Evolutionary conservation across 306 rosid species (phyloP).

Genomic region (Oxytropis ochrocephala): DNA sequence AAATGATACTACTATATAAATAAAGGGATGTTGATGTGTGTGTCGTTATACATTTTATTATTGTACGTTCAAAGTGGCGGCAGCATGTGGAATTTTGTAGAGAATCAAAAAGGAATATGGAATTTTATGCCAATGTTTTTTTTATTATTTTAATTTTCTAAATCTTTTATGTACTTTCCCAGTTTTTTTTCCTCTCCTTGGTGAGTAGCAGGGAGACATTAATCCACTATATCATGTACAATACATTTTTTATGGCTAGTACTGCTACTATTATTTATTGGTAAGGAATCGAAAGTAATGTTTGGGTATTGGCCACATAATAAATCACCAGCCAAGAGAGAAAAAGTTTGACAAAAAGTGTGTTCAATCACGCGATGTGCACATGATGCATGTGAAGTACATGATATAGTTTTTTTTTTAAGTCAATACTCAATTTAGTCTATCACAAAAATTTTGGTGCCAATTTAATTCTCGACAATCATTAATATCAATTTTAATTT

Average conservation of each 20-base stretch:
- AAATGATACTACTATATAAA: neutral
- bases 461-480: too few species aligned
- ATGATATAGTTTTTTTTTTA: neutral
- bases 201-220: conserved; percentile 28
- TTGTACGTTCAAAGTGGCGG: conserved; percentile 20
- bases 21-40: neutral
- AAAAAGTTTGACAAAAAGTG: neutral
- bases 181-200: neutral
- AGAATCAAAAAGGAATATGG: conserved; percentile 9
- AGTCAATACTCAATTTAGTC: too few species aligned
- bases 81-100: conserved; percentile 18
- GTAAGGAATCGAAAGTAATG: neutral
- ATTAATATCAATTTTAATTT: too few species aligned
- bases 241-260: neutral
- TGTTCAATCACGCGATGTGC: conserved; percentile 20
- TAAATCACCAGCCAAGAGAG: neutral
- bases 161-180: neutral
- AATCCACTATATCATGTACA: neutral
- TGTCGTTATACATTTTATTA: conserved; percentile 23
- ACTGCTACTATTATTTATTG: neutral
- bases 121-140: neutral
- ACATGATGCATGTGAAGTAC: conserved; percentile 12
- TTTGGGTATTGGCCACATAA: neutral
- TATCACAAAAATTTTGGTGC: too few species aligned
- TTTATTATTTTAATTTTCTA: neutral